Evolutionary conservation across 441 rosid species (phyloP).

Genomic region (Corymbia citriodora): DNA sequence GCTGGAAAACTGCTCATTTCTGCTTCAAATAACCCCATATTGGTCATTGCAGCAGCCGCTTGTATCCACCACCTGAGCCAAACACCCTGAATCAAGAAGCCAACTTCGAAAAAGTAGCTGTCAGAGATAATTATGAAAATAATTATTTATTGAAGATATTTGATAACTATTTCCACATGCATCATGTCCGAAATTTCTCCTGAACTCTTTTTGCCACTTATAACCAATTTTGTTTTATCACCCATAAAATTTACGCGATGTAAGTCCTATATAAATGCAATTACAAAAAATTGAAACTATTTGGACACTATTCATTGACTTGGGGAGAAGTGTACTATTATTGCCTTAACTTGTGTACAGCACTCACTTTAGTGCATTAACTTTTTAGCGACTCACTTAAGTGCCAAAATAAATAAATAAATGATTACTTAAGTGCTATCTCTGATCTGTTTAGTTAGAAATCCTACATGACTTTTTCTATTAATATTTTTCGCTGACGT

Average conservation of each 20-base stretch:
- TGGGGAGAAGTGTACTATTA: too few relatives aligned
- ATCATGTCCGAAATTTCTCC: background rate
- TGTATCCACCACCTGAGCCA: conserved; percentile 93
- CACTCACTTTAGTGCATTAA: too few relatives aligned
- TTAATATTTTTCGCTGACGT: too few relatives aligned
- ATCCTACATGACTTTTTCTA: too few relatives aligned
- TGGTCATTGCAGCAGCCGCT: conserved; percentile 85
- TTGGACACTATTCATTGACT: background rate
- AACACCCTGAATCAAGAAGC: conserved; percentile 64
- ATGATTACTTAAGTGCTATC: too few relatives aligned
- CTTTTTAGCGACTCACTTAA: too few relatives aligned
- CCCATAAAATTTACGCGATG: too few relatives aligned
- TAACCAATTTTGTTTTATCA: too few relatives aligned
- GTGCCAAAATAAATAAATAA: too few relatives aligned
- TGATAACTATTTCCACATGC: background rate
- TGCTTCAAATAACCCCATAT: conserved; percentile 87
- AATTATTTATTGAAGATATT: background rate
- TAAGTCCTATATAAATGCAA: too few relatives aligned
- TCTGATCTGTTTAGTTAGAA: too few relatives aligned
- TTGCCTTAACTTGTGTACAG: too few relatives aligned
- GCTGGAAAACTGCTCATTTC: conserved; percentile 62
- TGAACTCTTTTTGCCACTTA: background rate
- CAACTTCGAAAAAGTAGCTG: conserved; percentile 84
- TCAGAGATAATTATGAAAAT: background rate
- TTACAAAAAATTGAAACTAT: background rate